These are phyloP conservation scores for Diplocarpon mali DNA, from an alignment of 2,329 filamentous ascomycete genomes.

Conservation along the genomic window DNA sequence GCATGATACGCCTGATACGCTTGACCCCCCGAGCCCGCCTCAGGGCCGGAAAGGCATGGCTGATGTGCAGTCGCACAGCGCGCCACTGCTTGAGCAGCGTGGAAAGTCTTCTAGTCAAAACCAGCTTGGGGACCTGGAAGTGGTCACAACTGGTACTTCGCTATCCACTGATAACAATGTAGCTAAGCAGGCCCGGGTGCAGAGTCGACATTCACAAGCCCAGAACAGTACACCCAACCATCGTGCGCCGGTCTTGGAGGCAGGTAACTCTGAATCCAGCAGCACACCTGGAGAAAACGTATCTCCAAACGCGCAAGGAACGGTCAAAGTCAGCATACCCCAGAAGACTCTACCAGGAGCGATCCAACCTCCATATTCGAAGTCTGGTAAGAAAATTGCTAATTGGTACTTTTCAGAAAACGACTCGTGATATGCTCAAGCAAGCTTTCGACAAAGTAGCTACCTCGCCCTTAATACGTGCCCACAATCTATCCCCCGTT, in stretches of 20 bases:
- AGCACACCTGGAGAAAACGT: conserved; percentile 3
- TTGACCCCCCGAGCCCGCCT: conserved; percentile 38
- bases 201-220: conserved; percentile 12
- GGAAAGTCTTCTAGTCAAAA: conserved; percentile 14
- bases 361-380: not conserved
- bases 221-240: conserved; percentile 4
- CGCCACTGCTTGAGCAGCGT: conserved; percentile 16
- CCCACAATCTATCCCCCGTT: conserved; percentile 61
- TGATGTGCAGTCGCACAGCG: conserved; percentile 17
- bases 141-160: conserved; percentile 21
- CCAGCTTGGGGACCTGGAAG: conserved; percentile 16
- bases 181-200: conserved; percentile 11
- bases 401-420: conserved; percentile 28
- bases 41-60: conserved; percentile 18
- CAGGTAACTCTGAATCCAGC: conserved; percentile 7
- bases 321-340: conserved; percentile 4
- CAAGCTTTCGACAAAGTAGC: conserved; percentile 31
- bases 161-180: conserved; percentile 24
- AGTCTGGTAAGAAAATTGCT: conserved; percentile 24
- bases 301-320: conserved; percentile 2
- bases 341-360: not conserved
- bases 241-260: conserved; percentile 1
- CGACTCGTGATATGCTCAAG: conserved; percentile 30
- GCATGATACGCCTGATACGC: conserved; percentile 70
- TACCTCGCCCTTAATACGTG: conserved; percentile 55